Base-by-base conservation (phyloP, 2,329 filamentous ascomycete genomes). In the Gnomoniopsis smithogilvyi region DNA sequence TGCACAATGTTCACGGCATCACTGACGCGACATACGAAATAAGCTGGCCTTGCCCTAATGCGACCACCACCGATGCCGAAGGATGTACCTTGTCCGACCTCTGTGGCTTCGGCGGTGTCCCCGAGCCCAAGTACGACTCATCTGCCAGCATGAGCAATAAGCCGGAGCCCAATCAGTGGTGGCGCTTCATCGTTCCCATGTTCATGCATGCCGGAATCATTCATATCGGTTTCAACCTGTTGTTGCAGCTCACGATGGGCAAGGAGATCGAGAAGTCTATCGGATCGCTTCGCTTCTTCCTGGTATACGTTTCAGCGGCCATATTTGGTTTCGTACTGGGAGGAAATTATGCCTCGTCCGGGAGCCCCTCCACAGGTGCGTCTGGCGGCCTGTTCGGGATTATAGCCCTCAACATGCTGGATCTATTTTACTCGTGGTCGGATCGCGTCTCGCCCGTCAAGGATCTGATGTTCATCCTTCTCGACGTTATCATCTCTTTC, bases 261-360 rank as follows among this genome's bases (percentile, higher is more conserved):
- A 87, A 89, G 45, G 95, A 99, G 67, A 96, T 99, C 85, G 95
- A 99, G 72, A 84, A 87, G 65, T 85, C 89, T 54, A 96, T 99
- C 67, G 95, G 95, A 3, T 87, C 90, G 41, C 81, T 97, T 65
- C 89, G 95, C 43, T 98, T 96, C 74, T 85, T 90, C 49, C 74
- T 99, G 51, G 92, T 98, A 52, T 99, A 99, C 72, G 83, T 98
- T 68, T 88, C 87, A 63, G 86, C 91, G 33, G 95, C 95, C 26
- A 98, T 98, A 65, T 98, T 98, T 69, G 95, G 95, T 11, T 96
- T 96, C 69, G 90, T 98, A 3, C 83, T 99, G 66, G 94, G 95
- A 63, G 95, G 92, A 14, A 99, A 98, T 73, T 98, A 92, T 70
- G 92, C 94, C 1, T 88, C 89, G 1, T 85, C 88, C 4, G 89